phyloP scores from a whole-genome alignment of 768 basidiomycete species.

The Ephemerocybe angulata region DNA sequence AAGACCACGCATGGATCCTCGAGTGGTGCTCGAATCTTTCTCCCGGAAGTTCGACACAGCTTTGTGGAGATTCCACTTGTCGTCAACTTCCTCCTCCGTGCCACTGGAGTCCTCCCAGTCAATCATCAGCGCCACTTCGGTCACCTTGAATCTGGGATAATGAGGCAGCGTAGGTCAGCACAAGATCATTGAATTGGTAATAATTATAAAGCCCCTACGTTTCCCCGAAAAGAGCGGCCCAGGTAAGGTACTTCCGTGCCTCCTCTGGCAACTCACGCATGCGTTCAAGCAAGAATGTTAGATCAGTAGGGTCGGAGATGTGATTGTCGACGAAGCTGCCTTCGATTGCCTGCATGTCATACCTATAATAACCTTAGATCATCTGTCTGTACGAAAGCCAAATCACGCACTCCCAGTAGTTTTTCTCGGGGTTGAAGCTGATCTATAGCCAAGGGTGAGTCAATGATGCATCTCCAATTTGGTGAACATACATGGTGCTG shows the following conservation, averaged over 20 bases:
- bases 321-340: slow-evolving; percentile 48
- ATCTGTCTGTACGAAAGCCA: too few relatives aligned
- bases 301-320: slow-evolving; percentile 57
- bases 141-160: slow-evolving; percentile 58
- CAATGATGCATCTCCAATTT: not conserved
- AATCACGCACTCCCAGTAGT: slow-evolving; percentile 67
- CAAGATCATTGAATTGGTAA: not conserved
- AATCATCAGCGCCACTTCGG: slow-evolving; percentile 69
- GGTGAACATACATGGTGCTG: slow-evolving; percentile 47
- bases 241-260: slow-evolving; percentile 61
- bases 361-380: slow-evolving; percentile 31
- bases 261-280: slow-evolving; percentile 60
- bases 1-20: slow-evolving; percentile 63
- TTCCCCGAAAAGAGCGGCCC: slow-evolving; percentile 73
- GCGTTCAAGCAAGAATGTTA: slow-evolving; percentile 57
- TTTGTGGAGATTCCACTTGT: slow-evolving; percentile 51
- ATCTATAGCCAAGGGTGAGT: slow-evolving; percentile 38
- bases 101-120: slow-evolving; percentile 65
- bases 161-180: not conserved
- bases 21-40: slow-evolving; percentile 37
- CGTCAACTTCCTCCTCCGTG: slow-evolving; percentile 50
- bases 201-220: too few relatives aligned
- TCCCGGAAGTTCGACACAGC: slow-evolving; percentile 47
- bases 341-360: slow-evolving; percentile 55
- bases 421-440: slow-evolving; percentile 59